phyloP scores from a whole-genome alignment of 768 basidiomycete genomes.

The Kwoniella shandongensis region DNA sequence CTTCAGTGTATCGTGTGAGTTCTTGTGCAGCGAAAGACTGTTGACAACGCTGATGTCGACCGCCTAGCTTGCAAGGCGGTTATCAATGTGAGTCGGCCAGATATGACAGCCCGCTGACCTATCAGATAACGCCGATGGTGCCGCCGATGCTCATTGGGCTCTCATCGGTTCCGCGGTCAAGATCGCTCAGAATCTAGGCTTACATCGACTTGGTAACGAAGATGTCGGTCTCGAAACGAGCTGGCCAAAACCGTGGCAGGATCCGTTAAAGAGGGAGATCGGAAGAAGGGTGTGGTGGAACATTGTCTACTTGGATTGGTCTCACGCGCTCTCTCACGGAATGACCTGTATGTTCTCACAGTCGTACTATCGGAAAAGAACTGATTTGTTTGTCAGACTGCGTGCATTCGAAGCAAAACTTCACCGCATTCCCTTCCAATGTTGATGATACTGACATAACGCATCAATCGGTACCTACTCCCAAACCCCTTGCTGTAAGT shows the following conservation, averaged over 20 bases:
- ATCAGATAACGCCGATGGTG: conserved; percentile 1
- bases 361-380: neutral
- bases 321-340: conserved; percentile 1
- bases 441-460: conserved; percentile 1
- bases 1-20: conserved; percentile 8
- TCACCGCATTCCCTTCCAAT: conserved; percentile 2
- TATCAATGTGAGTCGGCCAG: conserved; percentile 2
- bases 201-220: conserved; percentile 3
- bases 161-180: conserved; percentile 7
- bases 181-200: conserved; percentile 5
- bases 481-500: neutral
- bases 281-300: conserved; percentile 8
- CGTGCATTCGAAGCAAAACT: conserved; percentile 1
- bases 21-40: no score
- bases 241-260: conserved; percentile 1
- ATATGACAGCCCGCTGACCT: neutral
- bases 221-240: neutral
- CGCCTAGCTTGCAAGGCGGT: conserved; percentile 4
- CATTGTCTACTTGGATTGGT: conserved; percentile 4
- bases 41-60: neutral
- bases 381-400: neutral
- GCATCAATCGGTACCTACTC: neutral
- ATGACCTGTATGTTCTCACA: conserved; percentile 1
- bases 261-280: neutral
- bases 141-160: conserved; percentile 8